phyloP scores from a whole-genome alignment of 192 early-diverging fungal species.

The Mortierella claussenii region DNA sequence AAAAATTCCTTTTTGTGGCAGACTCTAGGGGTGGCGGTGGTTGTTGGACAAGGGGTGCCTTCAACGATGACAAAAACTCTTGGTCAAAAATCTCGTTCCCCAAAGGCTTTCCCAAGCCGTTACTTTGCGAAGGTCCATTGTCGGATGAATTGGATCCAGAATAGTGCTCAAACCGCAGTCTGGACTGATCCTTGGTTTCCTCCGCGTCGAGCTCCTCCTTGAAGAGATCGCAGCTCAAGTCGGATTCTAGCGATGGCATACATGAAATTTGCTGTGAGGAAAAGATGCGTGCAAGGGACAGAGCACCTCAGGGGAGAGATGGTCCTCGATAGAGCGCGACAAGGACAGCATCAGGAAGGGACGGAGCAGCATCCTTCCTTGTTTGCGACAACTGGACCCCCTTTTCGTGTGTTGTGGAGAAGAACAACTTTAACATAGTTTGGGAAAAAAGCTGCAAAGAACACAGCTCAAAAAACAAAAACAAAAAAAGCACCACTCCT shows the following conservation, averaged over 20 bases:
- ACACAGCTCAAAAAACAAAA: no score
- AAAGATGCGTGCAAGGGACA: neutral
- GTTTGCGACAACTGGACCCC: no score
- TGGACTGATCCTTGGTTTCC: slow-evolving; percentile 30
- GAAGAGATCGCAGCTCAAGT: slow-evolving; percentile 50
- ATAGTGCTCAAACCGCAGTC: slow-evolving; percentile 17
- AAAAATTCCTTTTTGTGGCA: slow-evolving; percentile 14
- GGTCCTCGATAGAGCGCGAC: no score
- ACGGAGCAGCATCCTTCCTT: no score
- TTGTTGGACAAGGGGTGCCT: slow-evolving; percentile 17
- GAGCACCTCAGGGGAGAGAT: neutral
- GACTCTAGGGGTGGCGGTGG: slow-evolving; percentile 26
- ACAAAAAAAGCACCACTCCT: no score
- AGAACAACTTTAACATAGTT: no score
- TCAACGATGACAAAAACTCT: slow-evolving; percentile 33
- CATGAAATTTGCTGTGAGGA: slow-evolving; percentile 1
- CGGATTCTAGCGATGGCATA: slow-evolving; percentile 21
- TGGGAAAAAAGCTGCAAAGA: no score
- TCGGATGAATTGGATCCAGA: neutral
- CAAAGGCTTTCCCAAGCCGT: neutral
- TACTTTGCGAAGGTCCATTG: neutral
- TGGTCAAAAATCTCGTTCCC: slow-evolving; percentile 42
- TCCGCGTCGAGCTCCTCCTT: slow-evolving; percentile 38
- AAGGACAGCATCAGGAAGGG: no score
- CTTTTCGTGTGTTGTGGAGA: no score